Evolutionary conservation across 2,329 filamentous ascomycete species (phyloP).

Genomic region (Aspergillus japonicus): DNA sequence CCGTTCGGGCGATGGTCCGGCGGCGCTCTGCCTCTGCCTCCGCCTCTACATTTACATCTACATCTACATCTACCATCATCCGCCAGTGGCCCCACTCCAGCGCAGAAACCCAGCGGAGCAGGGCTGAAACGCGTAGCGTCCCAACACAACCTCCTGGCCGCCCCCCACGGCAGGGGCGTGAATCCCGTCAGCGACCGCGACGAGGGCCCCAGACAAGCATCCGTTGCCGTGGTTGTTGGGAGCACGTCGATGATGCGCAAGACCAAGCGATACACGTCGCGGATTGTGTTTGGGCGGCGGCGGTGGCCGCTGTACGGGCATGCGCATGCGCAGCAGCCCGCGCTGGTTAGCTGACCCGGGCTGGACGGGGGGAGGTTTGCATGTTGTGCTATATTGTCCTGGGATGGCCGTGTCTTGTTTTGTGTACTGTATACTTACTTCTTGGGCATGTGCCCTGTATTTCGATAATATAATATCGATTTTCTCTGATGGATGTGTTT

Average conservation of each 20-base stretch:
- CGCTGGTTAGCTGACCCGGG: slow-evolving; percentile 2
- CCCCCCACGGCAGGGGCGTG: neutral
- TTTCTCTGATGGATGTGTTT: no score
- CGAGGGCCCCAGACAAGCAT: neutral
- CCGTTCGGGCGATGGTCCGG: slow-evolving; percentile 12
- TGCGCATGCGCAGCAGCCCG: neutral
- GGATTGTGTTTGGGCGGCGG: slow-evolving; percentile 2
- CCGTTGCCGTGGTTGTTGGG: neutral
- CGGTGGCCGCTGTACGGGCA: slow-evolving; percentile 1
- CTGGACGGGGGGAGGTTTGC: no score
- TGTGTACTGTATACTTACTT: no score
- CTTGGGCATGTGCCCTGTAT: no score
- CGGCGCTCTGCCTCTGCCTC: slow-evolving; percentile 4
- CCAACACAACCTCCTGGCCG: neutral
- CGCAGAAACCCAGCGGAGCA: neutral
- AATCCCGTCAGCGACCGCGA: neutral
- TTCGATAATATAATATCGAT: no score
- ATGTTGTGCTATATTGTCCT: neutral
- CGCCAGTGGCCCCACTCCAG: no score
- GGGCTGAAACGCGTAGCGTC: neutral
- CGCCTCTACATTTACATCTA: neutral
- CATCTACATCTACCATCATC: no score
- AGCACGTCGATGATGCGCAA: neutral
- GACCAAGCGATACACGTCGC: neutral
- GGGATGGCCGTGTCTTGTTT: no score